A percentile compares a stretch with the other conserved stretches of the same genome.
phyloP scores from a whole-genome alignment of 106 monocot species.

The Dioscorea zingiberensis region DNA sequence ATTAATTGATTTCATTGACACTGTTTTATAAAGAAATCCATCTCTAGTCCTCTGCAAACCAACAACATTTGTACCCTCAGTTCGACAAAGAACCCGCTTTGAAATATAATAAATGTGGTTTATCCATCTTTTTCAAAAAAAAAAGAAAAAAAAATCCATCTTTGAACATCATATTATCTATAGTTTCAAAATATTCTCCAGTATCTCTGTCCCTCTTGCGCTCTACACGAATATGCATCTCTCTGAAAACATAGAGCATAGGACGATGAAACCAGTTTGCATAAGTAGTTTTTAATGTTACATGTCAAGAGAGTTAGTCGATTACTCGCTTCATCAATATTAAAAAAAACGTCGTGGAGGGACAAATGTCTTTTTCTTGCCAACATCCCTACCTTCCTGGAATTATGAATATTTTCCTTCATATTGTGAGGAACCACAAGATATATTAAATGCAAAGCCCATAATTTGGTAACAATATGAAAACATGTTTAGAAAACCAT shows the following conservation, averaged over 20 bases:
- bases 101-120: no score
- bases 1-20: slow-evolving; percentile 74
- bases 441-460: no score
- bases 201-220: slow-evolving; percentile 56
- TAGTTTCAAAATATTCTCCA: slow-evolving; percentile 76
- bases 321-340: slow-evolving; percentile 91
- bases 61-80: no score
- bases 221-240: slow-evolving; percentile 87
- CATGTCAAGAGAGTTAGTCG: background rate
- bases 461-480: no score
- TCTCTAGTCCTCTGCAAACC: no score
- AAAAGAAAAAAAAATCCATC: slow-evolving; percentile 98
- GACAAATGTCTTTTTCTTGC: slow-evolving; percentile 82
- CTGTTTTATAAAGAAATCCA: slow-evolving; percentile 77
- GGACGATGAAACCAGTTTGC: no score
- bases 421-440: no score
- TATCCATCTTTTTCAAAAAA: no score
- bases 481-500: no score
- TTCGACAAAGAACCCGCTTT: no score
- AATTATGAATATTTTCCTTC: slow-evolving; percentile 6
- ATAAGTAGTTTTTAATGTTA: no score
- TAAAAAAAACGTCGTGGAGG: slow-evolving; percentile 93
- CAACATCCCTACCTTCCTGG: slow-evolving; percentile 75
- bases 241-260: slow-evolving; percentile 30
- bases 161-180: slow-evolving; percentile 84